Evolutionary conservation across 176 grass and related monocot species (phyloP).

Genomic region (Echinochloa phyllopogon): DNA sequence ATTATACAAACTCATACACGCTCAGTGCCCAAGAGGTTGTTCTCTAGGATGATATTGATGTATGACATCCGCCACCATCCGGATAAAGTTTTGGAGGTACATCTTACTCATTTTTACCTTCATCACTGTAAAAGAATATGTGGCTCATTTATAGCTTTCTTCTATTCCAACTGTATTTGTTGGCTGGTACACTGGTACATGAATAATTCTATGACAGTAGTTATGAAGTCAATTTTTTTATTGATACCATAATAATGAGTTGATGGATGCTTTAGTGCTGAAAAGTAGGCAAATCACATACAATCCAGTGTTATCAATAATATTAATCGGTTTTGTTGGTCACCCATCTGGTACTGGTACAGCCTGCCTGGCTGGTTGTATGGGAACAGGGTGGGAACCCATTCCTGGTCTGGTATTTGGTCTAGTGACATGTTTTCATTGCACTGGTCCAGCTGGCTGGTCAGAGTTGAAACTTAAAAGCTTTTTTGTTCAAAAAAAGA

Average conservation of each 20-base stretch:
- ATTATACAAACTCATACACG: conserved; percentile 67
- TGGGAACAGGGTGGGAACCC: neutral
- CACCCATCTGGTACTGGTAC: neutral
- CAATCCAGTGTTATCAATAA: neutral
- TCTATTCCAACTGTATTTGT: neutral
- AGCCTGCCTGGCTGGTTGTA: neutral
- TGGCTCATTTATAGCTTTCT: conserved; percentile 11
- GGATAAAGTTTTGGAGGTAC: conserved; percentile 87
- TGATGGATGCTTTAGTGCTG: neutral
- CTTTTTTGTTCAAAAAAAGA: neutral
- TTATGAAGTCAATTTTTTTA: neutral
- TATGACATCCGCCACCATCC: conserved; percentile 58
- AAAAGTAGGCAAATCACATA: neutral
- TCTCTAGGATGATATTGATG: conserved; percentile 83
- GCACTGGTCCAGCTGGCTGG: neutral
- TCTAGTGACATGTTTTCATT: neutral
- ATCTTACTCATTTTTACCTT: conserved; percentile 10
- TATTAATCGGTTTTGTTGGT: neutral
- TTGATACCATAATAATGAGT: neutral
- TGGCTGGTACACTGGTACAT: conserved; percentile 7
- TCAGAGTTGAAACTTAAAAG: neutral
- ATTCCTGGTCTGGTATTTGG: neutral
- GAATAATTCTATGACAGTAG: neutral
- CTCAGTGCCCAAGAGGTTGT: conserved; percentile 81
- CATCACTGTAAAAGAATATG: neutral